Base-by-base conservation (phyloP, 148 eudicot genomes). In the Rhododendron henanense region DNA sequence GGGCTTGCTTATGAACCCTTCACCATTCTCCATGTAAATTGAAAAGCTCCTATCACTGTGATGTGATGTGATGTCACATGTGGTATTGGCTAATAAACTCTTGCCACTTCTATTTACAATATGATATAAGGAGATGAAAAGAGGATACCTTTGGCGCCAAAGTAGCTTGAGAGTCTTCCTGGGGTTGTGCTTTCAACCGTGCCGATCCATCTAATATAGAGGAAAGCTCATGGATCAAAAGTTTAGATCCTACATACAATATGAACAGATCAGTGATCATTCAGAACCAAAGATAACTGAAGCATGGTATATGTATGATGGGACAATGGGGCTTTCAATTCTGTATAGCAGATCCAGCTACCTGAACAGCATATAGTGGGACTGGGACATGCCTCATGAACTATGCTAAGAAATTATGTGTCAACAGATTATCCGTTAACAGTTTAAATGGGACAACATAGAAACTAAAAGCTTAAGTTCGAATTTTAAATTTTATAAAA, bases 121-220 rank as follows among this genome's bases (percentile, higher is more conserved):
- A 53, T n/a, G 39, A 28, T 21, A 55, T 9, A 57, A 1, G 74
- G 44, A 81, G 37, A 9, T 6, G 18, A 47, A 55, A 47, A 55
- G 86, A 25, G n/a, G 23, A 59, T 91, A 95, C 98, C 97, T 95
- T 97, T 81, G 99, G 98, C 87, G 99, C 99, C 89, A 93, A 87
- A 61, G 99, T 92, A 63, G 94, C 99, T 84, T 87, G 88, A 77
- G 94, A 92, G 73, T 95, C 96, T 85, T 97, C 98, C 88, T 97
- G 99, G 59, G 92, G 89, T 88, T 88, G 87, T 59, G 99, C 98
- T 89, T 91, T 93, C 69, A 77, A 75, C 85, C 79, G 90, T 71
- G 96, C 98, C 6, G 98, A 93, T 84, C 99, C 99, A 83, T 97
- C 95, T 25, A 97, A 91, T 91, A 97, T 93, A 39, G 93, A 93